A percentile compares a stretch with the other conserved stretches of the same genome.
Evolutionary conservation across 2,329 filamentous ascomycete genomes (phyloP).

Genomic region (Colletotrichum spaethianum): DNA sequence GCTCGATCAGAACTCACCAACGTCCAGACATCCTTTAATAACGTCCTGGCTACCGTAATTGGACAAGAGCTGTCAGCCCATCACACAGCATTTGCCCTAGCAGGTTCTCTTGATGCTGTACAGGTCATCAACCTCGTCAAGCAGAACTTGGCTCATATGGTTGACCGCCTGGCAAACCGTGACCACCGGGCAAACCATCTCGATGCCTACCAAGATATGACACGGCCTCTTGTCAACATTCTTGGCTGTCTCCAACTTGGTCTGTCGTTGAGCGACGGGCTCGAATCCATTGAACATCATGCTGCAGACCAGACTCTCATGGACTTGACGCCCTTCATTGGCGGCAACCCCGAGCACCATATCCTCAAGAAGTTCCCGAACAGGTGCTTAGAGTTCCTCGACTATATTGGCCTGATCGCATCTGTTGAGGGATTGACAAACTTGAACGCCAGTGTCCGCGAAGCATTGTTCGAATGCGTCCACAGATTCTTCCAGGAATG

Average conservation of each 20-base stretch:
- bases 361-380: constrained; percentile 43
- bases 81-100: constrained; percentile 51
- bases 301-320: constrained; percentile 51
- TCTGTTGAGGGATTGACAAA: constrained; percentile 63
- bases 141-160: constrained; percentile 76
- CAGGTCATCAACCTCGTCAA: constrained; percentile 66
- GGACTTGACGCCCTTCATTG: constrained; percentile 68
- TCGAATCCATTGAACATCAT: constrained; percentile 5
- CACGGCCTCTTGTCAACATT: constrained; percentile 82
- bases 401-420: constrained; percentile 60
- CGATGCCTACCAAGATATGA: constrained; percentile 88
- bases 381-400: constrained; percentile 65
- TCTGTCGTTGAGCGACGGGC: constrained; percentile 72
- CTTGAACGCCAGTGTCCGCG: constrained; percentile 60
- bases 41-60: constrained; percentile 77
- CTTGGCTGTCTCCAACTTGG: constrained; percentile 85
- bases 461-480: constrained; percentile 76
- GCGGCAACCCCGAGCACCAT: constrained; percentile 51
- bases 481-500: constrained; percentile 84
- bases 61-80: constrained; percentile 60
- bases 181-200: constrained; percentile 79
- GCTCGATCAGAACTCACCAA: constrained; percentile 75
- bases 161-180: constrained; percentile 76
- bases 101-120: constrained; percentile 49
- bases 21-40: constrained; percentile 87